Percentiles rank a stretch among this genome's conserved stretches.
Evolutionary conservation across 2,329 filamentous ascomycete species (phyloP).

Genomic region (Stachybotrys chartarum): DNA sequence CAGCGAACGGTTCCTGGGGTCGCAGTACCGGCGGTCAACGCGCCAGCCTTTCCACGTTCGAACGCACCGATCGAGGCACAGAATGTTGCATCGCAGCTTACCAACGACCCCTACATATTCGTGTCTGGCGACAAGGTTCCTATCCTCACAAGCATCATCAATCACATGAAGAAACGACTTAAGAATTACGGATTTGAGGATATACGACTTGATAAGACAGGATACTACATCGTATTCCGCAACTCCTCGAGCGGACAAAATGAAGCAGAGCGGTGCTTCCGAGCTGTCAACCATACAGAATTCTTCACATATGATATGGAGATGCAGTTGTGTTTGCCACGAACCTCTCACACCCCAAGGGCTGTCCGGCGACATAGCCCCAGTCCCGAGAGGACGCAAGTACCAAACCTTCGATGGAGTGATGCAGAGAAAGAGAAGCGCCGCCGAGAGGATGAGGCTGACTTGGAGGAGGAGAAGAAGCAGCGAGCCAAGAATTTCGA

Average conservation of each 20-base stretch:
- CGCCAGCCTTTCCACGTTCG: background rate
- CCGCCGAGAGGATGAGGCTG: constrained; percentile 68
- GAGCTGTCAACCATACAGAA: constrained; percentile 69
- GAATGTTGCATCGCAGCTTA: constrained; percentile 61
- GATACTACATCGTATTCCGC: constrained; percentile 89
- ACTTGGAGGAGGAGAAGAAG: constrained; percentile 84
- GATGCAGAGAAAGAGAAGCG: constrained; percentile 59
- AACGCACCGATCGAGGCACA: constrained; percentile 47
- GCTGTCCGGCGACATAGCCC: constrained; percentile 13
- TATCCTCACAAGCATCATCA: constrained; percentile 74
- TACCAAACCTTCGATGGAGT: constrained; percentile 31
- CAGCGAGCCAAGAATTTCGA: constrained; percentile 83
- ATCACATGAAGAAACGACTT: constrained; percentile 83
- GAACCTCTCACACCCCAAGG: constrained; percentile 14
- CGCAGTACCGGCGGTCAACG: background rate
- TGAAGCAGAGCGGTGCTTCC: constrained; percentile 75
- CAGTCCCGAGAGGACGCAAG: constrained; percentile 3
- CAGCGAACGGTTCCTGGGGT: constrained; percentile 24
- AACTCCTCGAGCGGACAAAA: constrained; percentile 68
- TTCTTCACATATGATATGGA: constrained; percentile 90
- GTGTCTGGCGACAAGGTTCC: constrained; percentile 83
- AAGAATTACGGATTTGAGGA: constrained; percentile 77
- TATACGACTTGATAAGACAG: constrained; percentile 74
- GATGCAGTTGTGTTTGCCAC: constrained; percentile 63
- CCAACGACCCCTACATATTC: constrained; percentile 81